Evolutionary conservation across 768 basidiomycete species (phyloP), one percentile per base, ranked within the genome.

Genomic region (Russula foetens): DNA sequence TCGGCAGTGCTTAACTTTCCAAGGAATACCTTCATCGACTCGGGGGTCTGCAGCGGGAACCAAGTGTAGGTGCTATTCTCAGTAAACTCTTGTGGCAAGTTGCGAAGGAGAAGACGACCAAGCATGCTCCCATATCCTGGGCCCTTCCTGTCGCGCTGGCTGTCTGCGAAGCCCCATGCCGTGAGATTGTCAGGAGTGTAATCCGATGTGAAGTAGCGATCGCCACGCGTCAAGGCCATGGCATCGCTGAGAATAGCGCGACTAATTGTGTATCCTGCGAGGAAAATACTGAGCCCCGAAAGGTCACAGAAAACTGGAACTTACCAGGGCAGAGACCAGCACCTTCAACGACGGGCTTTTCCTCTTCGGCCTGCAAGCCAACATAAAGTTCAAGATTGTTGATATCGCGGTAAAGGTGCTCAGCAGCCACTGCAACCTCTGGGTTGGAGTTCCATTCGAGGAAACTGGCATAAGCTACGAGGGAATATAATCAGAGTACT

Each of bases 181-280:
- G 90, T 92, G 68, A 90, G 68, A 70, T 91, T 92, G 75, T 75
- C 81, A 1, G 90, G 85, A 0, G 90, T 92, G 69, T 82, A 87
- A 68, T 93, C 91, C 29, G 87, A 77, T 0, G 89, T 92, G 73
- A 82, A 90, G 77, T 83, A 87, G 54, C 90, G 79, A 68, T 93
- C 91, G 33, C 91, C 91, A 56, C 91, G 85, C 49, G 88, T 91
- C 56, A 93, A 14, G n/a, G 91, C 88, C 58, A 92, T 87, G 28
- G 91, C 91, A 68, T 93, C 91, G 63, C 84, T 83, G 33, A 93
- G 82, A 67, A 93, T 93, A 9, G 91, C 90, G 31, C 91, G 84
- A 66, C 86, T 86, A 67, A 90, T 82, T 9, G 91, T 93, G 72
- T 88, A 92, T 15, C 84, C 86, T 85, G 58, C 8, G 19, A 21